Percentiles rank a stretch among this genome's conserved stretches.
Conservation (phyloP, 805 yeast species). For the Sungouiozyma intestinalis region DNA sequence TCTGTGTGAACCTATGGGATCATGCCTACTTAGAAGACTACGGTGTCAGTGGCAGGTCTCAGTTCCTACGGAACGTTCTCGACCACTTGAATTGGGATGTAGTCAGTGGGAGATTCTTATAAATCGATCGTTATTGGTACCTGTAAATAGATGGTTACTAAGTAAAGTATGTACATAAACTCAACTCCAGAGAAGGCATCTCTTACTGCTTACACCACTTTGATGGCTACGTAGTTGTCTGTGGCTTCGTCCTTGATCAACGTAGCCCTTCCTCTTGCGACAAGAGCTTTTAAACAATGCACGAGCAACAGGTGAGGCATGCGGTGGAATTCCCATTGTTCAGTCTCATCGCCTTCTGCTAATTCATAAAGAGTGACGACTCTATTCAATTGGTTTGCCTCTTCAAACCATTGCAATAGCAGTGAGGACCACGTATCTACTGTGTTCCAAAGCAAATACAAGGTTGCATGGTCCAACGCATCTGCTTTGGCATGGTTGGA, state of each 20-base stretch:
- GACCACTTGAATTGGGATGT: constrained; percentile 77
- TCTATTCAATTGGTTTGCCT: constrained; percentile 65
- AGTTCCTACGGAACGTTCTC: constrained; percentile 67
- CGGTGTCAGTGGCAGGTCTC: constrained; percentile 62
- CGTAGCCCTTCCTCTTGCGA: constrained; percentile 62
- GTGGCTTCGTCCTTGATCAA: constrained; percentile 58
- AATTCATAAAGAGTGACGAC: constrained; percentile 79
- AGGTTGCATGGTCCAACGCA: constrained; percentile 16
- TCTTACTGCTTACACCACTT: constrained; percentile 36
- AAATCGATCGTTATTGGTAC: not conserved
- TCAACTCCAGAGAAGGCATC: not conserved
- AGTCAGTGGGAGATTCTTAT: constrained; percentile 35
- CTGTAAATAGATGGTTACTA: not conserved
- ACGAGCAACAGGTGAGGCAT: constrained; percentile 49
- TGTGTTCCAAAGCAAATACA: constrained; percentile 54
- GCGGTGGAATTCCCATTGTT: constrained; percentile 48
- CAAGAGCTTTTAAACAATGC: constrained; percentile 46
- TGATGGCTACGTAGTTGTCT: constrained; percentile 66
- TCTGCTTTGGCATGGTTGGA: not conserved
- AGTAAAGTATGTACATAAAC: not conserved
- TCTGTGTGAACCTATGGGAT: constrained; percentile 82
- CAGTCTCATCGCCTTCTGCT: constrained; percentile 49
- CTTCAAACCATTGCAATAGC: constrained; percentile 60
- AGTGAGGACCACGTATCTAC: constrained; percentile 58
- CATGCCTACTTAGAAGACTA: constrained; percentile 78